Evolutionary conservation across 352 stramenopile species (phyloP), one percentile per base, ranked within the genome.

Genomic region (Aphanomyces stellatus): DNA sequence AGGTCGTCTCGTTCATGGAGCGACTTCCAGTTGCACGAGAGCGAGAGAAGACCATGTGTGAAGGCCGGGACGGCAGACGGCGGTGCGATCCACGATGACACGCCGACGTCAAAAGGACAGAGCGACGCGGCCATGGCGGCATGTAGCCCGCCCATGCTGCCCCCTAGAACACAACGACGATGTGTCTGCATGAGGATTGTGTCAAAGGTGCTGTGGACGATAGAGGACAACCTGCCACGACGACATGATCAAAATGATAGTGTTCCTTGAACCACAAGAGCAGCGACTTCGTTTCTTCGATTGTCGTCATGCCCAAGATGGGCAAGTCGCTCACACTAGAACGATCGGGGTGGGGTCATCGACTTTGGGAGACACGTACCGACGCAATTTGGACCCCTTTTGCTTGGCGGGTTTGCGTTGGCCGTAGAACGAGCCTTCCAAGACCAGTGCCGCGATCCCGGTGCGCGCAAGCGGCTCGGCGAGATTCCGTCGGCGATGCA

Each of bases 231-330:
- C 74, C 82, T 22, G 83, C 80, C 24, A 92, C 75, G 6, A 90
- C 81, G 0, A 92, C 49, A 61, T 85, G 77, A 8, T 80, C 75
- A 65, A 81, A 90, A 1, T 73, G 70, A 46, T 77, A 74, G 28
- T 77, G 41, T 27, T 80, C 57, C 51, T 81, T 74, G 56, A 88
- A 90, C 43, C 90, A 73, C 31, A 72, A 67, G n/a, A 92, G 65
- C 53, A 92, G 69, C 17, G 81, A 90, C 63, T 92, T 92, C 69
- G 83, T 74, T 69, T 92, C 83, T 66, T 90, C 82, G n/a, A 92
- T 92, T 3, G 83, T 92, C 13, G 83, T 79, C 73, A 90, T 78
- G 0, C 83, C 83, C 7, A 92, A 66, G 25, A 90, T 87, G 1
- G 83, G 80, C 19, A 92, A 62, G 46, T 92, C 83, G 30, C 74